Base-by-base conservation (phyloP, 345 rosid species). In the Erysimum cheiranthoides region DNA sequence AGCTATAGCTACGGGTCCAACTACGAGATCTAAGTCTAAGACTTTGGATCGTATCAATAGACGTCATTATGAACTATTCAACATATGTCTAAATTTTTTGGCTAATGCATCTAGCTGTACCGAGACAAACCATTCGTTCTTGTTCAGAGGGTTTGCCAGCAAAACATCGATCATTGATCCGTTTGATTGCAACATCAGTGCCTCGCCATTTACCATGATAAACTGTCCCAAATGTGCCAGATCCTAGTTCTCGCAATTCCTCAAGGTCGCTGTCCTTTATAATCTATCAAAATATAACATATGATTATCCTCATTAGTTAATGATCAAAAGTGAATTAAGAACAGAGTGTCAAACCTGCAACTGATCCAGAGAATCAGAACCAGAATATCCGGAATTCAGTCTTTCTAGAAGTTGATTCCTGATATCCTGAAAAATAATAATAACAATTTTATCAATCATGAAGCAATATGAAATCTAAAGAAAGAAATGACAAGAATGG, bases 161-260 rank as follows among this genome's bases (percentile, higher is more conserved):
- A 56, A 56, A 56, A 14, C 61, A 56, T 57, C 61, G 61, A 57
- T 57, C 61, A 57, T 57, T 57, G 6, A 57, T 57, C 25, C 61
- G 21, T 57, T 57, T 57, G 18, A 57, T 57, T 57, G 61, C 61
- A 32, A 57, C 61, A 57, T 57, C 61, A 57, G 39, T 57, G 40
- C 61, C 61, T 57, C 61, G 40, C 61, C 61, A 57, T 57, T 32
- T 57, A 39, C 61, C 61, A 32, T 57, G 39, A 57, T 57, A 57
- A 57, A 57, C 61, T 57, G 40, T 57, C 12, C 61, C 40, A 57
- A 57, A 57, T 57, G 61, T 57, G 25, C 61, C 61, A 14, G 61
- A 57, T 57, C 40, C 61, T 57, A 57, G 40, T 32, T 57, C 61
- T 32, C 40, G 11, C 40, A 57, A 4, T n/a, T 32, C 61, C 39